Conservation (phyloP, 768 basidiomycete species). For the Cystobasidium ongulense region DNA sequence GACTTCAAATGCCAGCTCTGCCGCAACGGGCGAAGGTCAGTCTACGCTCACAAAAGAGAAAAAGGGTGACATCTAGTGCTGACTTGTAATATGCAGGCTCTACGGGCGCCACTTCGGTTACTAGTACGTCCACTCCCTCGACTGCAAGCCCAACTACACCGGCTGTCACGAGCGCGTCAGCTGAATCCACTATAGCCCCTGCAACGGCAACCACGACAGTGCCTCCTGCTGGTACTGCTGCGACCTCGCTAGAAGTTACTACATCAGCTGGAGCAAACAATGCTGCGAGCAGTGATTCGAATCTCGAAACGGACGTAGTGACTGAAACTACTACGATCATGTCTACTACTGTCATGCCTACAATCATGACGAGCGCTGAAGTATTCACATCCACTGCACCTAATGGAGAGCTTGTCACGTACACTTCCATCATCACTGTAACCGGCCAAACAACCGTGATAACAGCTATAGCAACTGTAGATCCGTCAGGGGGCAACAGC, state of each 20-base stretch:
- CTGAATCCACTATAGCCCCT: not conserved
- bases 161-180: not conserved
- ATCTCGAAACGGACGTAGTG: not conserved
- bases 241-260: not conserved
- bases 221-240: not conserved
- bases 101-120: not conserved
- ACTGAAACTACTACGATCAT: constrained; percentile 15
- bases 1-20: not conserved
- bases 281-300: not conserved
- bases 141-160: not conserved
- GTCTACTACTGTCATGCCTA: not conserved
- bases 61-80: not conserved
- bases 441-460: constrained; percentile 10
- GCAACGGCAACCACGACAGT: not conserved
- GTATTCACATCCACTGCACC: not conserved
- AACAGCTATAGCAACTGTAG: constrained; percentile 3
- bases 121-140: not conserved
- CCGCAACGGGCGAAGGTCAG: not conserved
- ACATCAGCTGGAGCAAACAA: not conserved
- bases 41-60: not conserved
- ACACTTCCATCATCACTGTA: constrained; percentile 13
- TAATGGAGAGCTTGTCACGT: constrained; percentile 12
- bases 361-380: not conserved
- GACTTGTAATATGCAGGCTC: not conserved
- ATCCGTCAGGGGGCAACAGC: not conserved